Evolutionary conservation across 768 basidiomycete species (phyloP), one percentile per base, ranked within the genome.

Genomic region (Clitopilus passeckerianus): DNA sequence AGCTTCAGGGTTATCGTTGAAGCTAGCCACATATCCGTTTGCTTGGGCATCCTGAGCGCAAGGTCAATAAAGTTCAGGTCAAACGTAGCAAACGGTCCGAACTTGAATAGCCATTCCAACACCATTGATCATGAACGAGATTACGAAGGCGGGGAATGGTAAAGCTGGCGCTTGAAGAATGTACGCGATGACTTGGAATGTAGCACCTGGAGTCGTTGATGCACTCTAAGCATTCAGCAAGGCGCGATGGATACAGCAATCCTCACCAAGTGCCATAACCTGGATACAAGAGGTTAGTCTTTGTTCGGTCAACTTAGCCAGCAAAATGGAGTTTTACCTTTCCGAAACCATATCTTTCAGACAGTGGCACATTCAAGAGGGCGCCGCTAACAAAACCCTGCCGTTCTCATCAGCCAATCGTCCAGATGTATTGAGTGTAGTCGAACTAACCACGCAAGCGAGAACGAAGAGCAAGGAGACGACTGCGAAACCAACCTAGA

Each of bases 1-100:
- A 0, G 73, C 67, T 59, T 84, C 79, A 0, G 84, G 68, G 50
- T 84, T 79, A n/a, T 79, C 71, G 61, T 78, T 78, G 6, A 89
- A 70, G 46, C 74, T 78, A 2, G 86, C 87, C 12, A 91, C 82
- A 60, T 81, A 90, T 7, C 84, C 86, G 65, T 88, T 88, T 1
- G 87, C 80, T 71, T 89, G 88, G 0, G 89, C 87, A 60, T 90
- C 85, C 85, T 89, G 3, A 57, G 27, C 27, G 27, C 27, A 30
- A 4, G 7, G 7, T 30, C 27, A 30, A 30, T 30, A 30, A 30
- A 30, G 4, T 30, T 30, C 27, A 7, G 27, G 27, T 30, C 27
- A 7, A 7, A 30, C 7, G 3, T 4, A 30, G 33, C 15, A 10
- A 22, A n/a, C 27, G 18, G 15, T 20, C 27, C 54, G 14, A 8